Evolutionary conservation across 1,284 basidiomycete genomes (phyloP), one percentile per base, ranked within the genome.

Genomic region (Phaffia rhodozyma): DNA sequence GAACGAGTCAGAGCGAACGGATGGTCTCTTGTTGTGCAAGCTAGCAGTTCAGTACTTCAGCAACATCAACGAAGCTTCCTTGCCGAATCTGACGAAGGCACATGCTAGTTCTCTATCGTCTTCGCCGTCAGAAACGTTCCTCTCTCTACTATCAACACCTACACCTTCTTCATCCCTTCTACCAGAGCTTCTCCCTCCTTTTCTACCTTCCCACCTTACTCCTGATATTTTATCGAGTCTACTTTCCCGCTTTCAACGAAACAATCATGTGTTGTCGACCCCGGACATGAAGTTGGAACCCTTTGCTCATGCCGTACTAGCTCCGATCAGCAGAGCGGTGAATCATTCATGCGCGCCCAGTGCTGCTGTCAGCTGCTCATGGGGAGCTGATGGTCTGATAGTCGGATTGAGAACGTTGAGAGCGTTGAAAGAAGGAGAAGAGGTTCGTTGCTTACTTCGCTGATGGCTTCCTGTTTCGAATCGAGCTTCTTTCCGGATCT

Each of bases 281-380:
- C 58, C 59, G 5, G 58, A 60, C 25, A 25, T 34, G 3, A 18
- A 13, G 2, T 59, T 65, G 16, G 29, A 53, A n/a, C 47, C 54
- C 0, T 52, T 57, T 43, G 63, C 63, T 0, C 47, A 65, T 51
- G 63, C 55, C 25, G 59, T 65, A 5, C 58, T 65, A 2, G 59
- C 63, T 18, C 21, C 27, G 0, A n/a, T 65, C 54, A 60, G 58
- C n/a, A 51, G 63, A n/a, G 54, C 58, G 0, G 59, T 56, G 21
- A 65, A 65, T 21, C 63, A 65, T 47, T 49, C 52, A 16, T 65
- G 63, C 25, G n/a, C 43, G 5, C 63, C 63, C 0, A 55, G 53
- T 3, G 58, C 38, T 5, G 63, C 61, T 20, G 51, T 65, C 23
- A 25, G 21, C 3, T 47, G 13, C 13, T 27, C 30, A 1, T 65